Percentiles rank a stretch among this genome's conserved stretches.
These are phyloP conservation scores for Kurtzmaniella quercitrusa DNA, from an alignment of 1,139 yeast species.

Conservation along the genomic window DNA sequence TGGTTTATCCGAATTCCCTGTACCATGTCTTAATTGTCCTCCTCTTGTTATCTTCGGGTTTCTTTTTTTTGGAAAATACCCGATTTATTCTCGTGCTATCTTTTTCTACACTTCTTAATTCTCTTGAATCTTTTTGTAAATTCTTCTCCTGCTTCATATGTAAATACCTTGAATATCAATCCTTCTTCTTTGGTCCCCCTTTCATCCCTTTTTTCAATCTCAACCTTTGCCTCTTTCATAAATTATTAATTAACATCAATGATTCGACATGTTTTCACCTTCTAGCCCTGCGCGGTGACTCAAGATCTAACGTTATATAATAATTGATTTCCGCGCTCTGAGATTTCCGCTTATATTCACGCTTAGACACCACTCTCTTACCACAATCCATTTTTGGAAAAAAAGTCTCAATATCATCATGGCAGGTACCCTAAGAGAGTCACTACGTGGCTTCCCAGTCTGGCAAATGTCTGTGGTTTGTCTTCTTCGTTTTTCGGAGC, in stretches of 20 bases:
- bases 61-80: too few species aligned
- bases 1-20: too few species aligned
- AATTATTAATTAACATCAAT: too few species aligned
- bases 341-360: neutral
- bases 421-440: slow-evolving; percentile 3
- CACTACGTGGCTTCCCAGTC: slow-evolving; percentile 40
- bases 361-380: neutral
- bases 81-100: neutral
- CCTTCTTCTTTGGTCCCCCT: neutral
- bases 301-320: neutral
- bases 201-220: neutral
- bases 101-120: too few species aligned
- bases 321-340: neutral
- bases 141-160: too few species aligned
- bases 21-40: too few species aligned
- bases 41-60: too few species aligned
- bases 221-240: too few species aligned
- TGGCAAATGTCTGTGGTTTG: slow-evolving; percentile 46
- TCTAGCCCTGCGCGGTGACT: neutral
- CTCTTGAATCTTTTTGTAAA: too few species aligned
- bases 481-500: slow-evolving; percentile 53
- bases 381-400: neutral
- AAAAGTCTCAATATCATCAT: neutral
- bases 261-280: too few species aligned
- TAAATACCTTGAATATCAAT: too few species aligned